phyloP scores from a whole-genome alignment of 2,329 filamentous ascomycete species.

The Fusarium sp. region DNA sequence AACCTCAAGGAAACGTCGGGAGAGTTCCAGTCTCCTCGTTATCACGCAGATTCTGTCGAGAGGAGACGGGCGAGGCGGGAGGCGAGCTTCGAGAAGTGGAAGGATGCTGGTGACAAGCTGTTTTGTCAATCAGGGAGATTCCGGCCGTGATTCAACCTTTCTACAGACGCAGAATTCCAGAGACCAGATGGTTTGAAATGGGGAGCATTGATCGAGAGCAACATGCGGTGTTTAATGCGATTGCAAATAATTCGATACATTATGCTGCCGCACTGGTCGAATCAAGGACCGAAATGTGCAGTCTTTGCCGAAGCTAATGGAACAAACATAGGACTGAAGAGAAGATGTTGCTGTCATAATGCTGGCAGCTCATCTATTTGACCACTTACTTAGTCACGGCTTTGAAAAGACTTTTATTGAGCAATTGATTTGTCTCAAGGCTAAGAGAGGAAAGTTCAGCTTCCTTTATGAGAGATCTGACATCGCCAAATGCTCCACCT shows the following conservation, averaged over 20 bases:
- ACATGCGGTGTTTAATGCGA: conserved; percentile 7
- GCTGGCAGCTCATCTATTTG: neutral
- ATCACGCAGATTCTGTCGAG: conserved; percentile 11
- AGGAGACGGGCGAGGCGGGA: conserved; percentile 38
- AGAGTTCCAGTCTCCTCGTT: conserved; percentile 7
- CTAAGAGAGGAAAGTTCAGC: neutral
- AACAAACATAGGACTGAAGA: neutral
- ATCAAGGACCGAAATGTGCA: conserved; percentile 1
- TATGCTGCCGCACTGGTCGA: conserved; percentile 7
- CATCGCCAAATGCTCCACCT: neutral
- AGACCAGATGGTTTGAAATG: neutral
- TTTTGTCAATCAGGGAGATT: conserved; percentile 37
- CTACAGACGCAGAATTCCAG: neutral
- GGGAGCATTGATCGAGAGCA: neutral
- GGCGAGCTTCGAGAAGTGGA: conserved; percentile 43
- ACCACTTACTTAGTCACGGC: too few relatives aligned
- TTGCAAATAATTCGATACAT: conserved; percentile 10
- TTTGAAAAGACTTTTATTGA: neutral
- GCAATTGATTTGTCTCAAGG: neutral
- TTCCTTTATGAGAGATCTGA: neutral
- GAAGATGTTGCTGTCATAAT: neutral
- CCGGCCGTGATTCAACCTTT: conserved; percentile 14
- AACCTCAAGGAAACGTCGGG: conserved; percentile 1
- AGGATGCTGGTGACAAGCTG: conserved; percentile 42
- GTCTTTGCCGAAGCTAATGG: neutral